These are phyloP conservation scores for Geotrichum carabidarum DNA, from an alignment of 1,139 yeast species.

Conservation along the genomic window DNA sequence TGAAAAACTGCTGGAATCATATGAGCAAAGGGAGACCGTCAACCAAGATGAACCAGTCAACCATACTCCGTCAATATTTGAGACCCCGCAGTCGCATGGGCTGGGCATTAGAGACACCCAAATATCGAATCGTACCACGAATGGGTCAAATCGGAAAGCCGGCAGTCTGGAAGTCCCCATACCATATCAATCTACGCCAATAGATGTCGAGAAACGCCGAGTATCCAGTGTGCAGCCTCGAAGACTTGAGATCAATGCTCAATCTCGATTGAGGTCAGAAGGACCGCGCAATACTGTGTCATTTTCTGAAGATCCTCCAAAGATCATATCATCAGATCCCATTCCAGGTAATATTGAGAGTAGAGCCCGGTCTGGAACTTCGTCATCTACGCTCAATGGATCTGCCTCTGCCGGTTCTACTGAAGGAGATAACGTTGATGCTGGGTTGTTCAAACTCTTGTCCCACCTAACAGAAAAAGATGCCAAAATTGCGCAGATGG, in stretches of 20 bases:
- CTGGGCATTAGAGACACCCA: neutral
- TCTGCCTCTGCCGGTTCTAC: neutral
- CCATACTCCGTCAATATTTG: neutral
- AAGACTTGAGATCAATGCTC: neutral
- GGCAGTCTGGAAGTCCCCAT: neutral
- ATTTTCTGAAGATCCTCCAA: slow-evolving; percentile 1
- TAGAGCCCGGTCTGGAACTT: neutral
- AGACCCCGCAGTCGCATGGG: neutral
- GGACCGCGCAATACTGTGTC: slow-evolving; percentile 5
- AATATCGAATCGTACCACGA: neutral
- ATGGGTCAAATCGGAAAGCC: neutral
- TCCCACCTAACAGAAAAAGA: slow-evolving; percentile 7
- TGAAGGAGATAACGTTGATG: neutral
- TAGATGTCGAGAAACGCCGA: neutral
- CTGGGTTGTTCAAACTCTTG: slow-evolving; percentile 2
- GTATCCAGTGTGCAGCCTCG: slow-evolving; percentile 1
- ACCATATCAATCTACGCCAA: slow-evolving; percentile 3
- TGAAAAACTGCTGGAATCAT: slow-evolving; percentile 10
- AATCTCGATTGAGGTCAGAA: neutral
- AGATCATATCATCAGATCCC: neutral
- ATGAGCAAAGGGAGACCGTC: neutral
- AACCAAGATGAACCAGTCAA: too few species aligned
- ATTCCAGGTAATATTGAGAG: neutral
- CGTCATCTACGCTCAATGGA: neutral
- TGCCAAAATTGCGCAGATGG: neutral